Evolutionary conservation across 768 basidiomycete species (phyloP), one percentile per base, ranked within the genome.

Genomic region (Suillus plorans): DNA sequence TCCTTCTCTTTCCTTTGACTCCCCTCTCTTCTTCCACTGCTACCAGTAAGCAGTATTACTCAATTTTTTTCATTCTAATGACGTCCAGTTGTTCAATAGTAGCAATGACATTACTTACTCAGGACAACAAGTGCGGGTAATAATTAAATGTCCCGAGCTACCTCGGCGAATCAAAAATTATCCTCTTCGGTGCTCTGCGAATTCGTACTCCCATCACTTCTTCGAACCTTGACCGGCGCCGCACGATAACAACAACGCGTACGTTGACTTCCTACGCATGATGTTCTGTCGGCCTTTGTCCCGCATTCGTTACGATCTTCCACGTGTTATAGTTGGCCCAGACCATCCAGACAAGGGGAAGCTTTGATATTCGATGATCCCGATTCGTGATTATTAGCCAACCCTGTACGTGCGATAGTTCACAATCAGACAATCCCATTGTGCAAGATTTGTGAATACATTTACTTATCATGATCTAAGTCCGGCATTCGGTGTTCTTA

Each of bases 391-490:
- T 57, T 18, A 57, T 22, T 18, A 39, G 3, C 34, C 20, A 55
- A n/a, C 34, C 34, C 20, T 55, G 53, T 55, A 57, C 37, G 56
- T 57, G 56, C 37, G 56, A 57, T 57, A 39, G 22, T 57, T 22
- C n/a, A 20, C 10, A 55, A 55, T 36, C 34, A 13, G 36, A 55
- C 10, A 16, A 8, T 52, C 28, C 20, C 34, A n/a, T 12, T 55
- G 31, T n/a, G 20, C 53, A n/a, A 55, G 31, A 34, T 31, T 37
- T 34, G 36, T 22, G 56, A 22, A 57, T 56, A 20, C 34, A 22
- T 37, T 22, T 18, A 34, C 12, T 36, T 57, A 39, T 57, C 37
- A 39, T 25, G 37, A 57, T 36, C 36, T 39, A 10, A 39, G 56
- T 57, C 25, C 37, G n/a, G 22, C 8, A 16, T 39, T 22, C 14